Base-by-base conservation (phyloP, 768 basidiomycete genomes). In the Mycena floridula region DNA sequence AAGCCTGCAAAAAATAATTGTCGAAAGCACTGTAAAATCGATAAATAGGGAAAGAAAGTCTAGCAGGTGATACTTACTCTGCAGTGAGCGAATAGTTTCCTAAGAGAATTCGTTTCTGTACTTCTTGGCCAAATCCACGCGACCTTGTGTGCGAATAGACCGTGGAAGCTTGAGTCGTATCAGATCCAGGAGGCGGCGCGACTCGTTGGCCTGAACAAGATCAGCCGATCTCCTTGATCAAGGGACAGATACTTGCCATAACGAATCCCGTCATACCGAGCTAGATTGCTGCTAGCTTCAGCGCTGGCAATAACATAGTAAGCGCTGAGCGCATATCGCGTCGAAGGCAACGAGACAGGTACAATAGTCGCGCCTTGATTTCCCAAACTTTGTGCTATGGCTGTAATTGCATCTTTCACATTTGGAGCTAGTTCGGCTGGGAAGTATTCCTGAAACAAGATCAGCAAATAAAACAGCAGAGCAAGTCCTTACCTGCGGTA, bases 261-360 rank as follows among this genome's bases (percentile, higher is more conserved):
- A 53, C 85, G 76, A 2, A 93, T 75, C 0, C 94, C 94, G 39
- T 94, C 91, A 56, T 85, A 98, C 30, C 92, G 70, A 4, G 89
- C 90, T 45, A 98, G 67, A 56, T 94, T 96, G 46, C 90, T 93
- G 49, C 88, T 86, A 0, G 94, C 94, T 58, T 97, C 95, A 0
- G 95, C 93, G 48, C 83, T 88, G 1, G 95, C 88, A 13, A 98
- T 74, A n/a, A 96, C 89, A 56, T 97, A 98, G 68, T 98, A 98
- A 11, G 92, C 87, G 44, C 91, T 90, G 4, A 98, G 71, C 0
- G 90, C 89, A 55, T 85, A 86, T 1, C 64, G 58, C 11, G 69
- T 75, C 21, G 62, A 68, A 15, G 90, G 87, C 9, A 97, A 67
- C 7, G 85, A 84, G 0, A 97, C 81, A 0, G 90, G 75, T 1